Base-by-base conservation (phyloP, 352 stramenopile species). In the Plasmopara muralis region DNA sequence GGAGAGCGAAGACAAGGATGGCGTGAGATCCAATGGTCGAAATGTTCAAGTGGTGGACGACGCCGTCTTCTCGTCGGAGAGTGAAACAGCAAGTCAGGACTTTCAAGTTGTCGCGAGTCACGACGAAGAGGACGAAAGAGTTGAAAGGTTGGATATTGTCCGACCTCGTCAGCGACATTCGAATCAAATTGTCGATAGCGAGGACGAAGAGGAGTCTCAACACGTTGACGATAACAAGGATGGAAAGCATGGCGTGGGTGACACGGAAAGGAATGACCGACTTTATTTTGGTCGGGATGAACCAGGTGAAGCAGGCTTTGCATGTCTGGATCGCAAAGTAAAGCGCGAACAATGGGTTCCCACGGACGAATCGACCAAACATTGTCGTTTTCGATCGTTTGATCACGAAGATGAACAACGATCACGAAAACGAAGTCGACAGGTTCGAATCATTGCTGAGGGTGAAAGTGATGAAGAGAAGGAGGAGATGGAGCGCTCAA, bases 121-220 rank as follows among this genome's bases (percentile, higher is more conserved):
- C 25, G 45, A 58, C 16, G 41, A 38, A 48, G 55, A 54, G 9
- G 43, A 55, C 18, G 41, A 66, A 18, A 40, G 57, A 18, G 45
- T 31, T 5, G 48, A 59, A 6, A 37, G 12, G 0, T 33, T 43
- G 10, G 39, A 65, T 15, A n/a, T 68, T 43, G 15, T 35, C 53
- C 43, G 40, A 18, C 15, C 47, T 15, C 65, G 59, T 56, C 54
- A 54, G 16, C 59, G 48, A 43, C 66, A 70, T 50, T 41, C 58
- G 15, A 76, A 70, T 43, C 64, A 68, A 15, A 70, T 76, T 46
- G 16, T 73, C 31, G 67, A 76, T 44, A 74, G 60, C 18, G 55
- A 69, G 7, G 52, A 72, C n/a, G 57, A 73, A 52, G 48, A 35
- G 6, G 31, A 35, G 10, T 35, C 1, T 35, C 7, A 12, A 35